Base-by-base conservation (phyloP, 495 filamentous ascomycete species). In the Parachaetomium inaequale region DNA sequence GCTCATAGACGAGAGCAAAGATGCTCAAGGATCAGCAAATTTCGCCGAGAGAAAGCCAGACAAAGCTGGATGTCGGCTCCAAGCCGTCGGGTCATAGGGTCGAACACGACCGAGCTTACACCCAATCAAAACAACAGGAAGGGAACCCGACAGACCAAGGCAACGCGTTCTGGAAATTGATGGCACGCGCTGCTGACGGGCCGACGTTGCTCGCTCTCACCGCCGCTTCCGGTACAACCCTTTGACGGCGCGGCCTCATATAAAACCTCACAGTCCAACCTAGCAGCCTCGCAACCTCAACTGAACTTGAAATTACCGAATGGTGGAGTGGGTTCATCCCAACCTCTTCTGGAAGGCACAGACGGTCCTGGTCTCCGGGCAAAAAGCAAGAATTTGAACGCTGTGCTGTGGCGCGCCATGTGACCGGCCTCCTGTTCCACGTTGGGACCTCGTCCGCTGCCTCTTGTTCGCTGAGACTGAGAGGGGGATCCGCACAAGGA, bases 81-180 rank as follows among this genome's bases (percentile, higher is more conserved):
- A 58, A 58, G 38, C 46, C 53, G 61, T 53, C 61, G 61, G 61
- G 61, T 58, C 61, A n/a, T 7, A 54, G 19, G 29, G 26, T 46
- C 28, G 26, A 46, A 40, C 28, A n/a, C 28, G 11, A 46, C n/a
- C 5, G n/a, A 46, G 5, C 2, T 10, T 7, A 46, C 15, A 17
- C 46, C 60, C 40, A 57, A 52, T 45, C 36, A 58, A 55, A 21
- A 25, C 21, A 19, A 26, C 8, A 3, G 19, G 25, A 7, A 46
- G 43, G n/a, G 43, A 21, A n/a, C n/a, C n/a, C n/a, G n/a, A n/a
- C 45, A 47, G n/a, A 31, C 23, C 23, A 32, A 40, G 26, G 29
- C 29, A 21, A 28, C 19, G 45, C 45, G 21, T n/a, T 3, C 21
- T 8, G 28, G 29, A 59, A 26, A 36, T 47, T 19, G 25, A 47